These are phyloP conservation scores for Neohortaea acidophila DNA, from an alignment of 495 filamentous ascomycete genomes.

Conservation along the genomic window DNA sequence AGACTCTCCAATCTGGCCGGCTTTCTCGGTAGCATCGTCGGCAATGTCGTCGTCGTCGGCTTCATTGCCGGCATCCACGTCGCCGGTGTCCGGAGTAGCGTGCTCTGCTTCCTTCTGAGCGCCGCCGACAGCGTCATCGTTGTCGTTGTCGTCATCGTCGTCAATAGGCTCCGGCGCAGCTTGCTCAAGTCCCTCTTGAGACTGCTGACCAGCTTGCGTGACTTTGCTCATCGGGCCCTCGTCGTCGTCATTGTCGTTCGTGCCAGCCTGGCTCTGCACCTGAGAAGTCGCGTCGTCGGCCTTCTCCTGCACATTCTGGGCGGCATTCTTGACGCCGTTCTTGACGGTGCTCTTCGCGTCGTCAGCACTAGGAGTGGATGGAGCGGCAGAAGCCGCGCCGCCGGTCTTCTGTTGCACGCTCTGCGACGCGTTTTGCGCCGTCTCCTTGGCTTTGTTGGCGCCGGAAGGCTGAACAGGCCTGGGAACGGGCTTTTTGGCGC, in stretches of 20 bases:
- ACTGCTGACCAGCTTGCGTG: conserved; percentile 22
- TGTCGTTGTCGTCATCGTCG: conserved; percentile 23
- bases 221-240: conserved; percentile 24
- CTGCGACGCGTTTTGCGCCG: conserved; percentile 12
- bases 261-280: conserved; percentile 19
- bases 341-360: conserved; percentile 10
- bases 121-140: conserved; percentile 17
- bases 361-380: no score
- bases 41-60: conserved; percentile 18
- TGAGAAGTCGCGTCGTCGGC: conserved; percentile 21
- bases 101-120: conserved; percentile 19
- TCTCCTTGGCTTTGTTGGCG: conserved; percentile 15
- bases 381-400: conserved; percentile 18
- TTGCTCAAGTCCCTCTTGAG: conserved; percentile 23
- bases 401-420: conserved; percentile 8
- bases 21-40: conserved; percentile 17
- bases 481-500: conserved; percentile 22
- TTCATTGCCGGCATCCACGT: conserved; percentile 20
- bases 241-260: conserved; percentile 17
- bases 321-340: conserved; percentile 14
- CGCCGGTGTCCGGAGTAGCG: no score
- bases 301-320: conserved; percentile 7
- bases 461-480: conserved; percentile 21
- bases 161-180: conserved; percentile 26
- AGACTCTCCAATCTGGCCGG: conserved; percentile 13